Base-by-base conservation (phyloP, 2,329 filamentous ascomycete genomes). In the Diaporthe destruens region DNA sequence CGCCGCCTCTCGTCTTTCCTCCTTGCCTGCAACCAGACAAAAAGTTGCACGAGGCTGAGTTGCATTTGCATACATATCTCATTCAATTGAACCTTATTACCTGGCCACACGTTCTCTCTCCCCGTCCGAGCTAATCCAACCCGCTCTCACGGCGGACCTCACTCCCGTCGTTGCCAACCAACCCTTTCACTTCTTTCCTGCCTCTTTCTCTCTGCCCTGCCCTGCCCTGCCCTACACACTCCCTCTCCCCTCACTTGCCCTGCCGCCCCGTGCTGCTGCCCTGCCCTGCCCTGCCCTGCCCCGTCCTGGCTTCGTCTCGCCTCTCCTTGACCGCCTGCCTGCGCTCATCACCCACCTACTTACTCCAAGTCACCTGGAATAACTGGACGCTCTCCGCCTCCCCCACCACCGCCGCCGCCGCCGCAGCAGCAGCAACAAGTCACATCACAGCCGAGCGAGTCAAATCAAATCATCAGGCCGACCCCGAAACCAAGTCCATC, bases 11-110 rank as follows among this genome's bases (percentile, higher is more conserved):
- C 25, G 55, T 59, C 68, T 59, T 70, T 70, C 54, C 56, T 61
- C 68, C 68, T 53, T 53, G 55, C 68, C 67, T 59, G 56, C 47
- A 51, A 36, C 68, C 54, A 61, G n/a, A 61, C 55, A 61, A 61
- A 54, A 70, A 61, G 68, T 70, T 66, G 55, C 47, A 70, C 68
- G 49, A 70, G 68, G 68, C 68, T 70, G 68, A 70, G 61, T 59
- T 59, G 68, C 55, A 57, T 51, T 66, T 66, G 61, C 47, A 39
- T 51, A 51, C 61, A 53, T 66, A 39, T 12, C 55, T n/a, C 68
- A 61, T 61, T 61, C 57, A 61, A 70, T 61, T 70, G 44, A 61
- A 70, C 47, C 51, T 59, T 66, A 51, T 70, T 57, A 61, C 55
- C 55, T 70, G 55, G 57, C 55, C 44, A 70, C 55, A 70, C 68